These are phyloP conservation scores for Huntiella bhutanensis DNA, from an alignment of 2,329 filamentous ascomycete species.

Conservation along the genomic window DNA sequence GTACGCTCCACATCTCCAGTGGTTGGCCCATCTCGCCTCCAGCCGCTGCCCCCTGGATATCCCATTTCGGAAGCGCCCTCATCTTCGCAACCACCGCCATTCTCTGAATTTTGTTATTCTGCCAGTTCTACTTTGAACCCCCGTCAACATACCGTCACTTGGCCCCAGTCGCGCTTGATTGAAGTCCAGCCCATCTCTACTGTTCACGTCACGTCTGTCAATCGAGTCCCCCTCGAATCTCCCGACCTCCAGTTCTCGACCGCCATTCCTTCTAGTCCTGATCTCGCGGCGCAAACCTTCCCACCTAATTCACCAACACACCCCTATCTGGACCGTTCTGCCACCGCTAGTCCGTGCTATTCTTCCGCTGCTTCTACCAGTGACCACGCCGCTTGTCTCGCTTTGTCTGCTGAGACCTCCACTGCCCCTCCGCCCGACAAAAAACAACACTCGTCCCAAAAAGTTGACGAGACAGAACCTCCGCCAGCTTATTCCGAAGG, in stretches of 20 bases:
- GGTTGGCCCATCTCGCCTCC: constrained; percentile 2
- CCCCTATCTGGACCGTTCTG: neutral
- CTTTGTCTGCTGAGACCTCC: neutral
- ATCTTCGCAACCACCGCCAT: constrained; percentile 39
- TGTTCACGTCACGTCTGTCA: constrained; percentile 12
- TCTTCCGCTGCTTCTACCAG: neutral
- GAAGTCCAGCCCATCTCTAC: constrained; percentile 15
- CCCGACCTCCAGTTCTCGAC: neutral
- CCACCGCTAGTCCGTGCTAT: neutral
- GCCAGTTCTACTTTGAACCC: constrained; percentile 21
- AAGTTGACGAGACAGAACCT: constrained; percentile 71
- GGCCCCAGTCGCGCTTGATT: constrained; percentile 17
- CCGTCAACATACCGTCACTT: constrained; percentile 14
- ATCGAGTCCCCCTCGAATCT: neutral
- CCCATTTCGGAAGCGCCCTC: constrained; percentile 35
- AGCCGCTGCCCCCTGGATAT: constrained; percentile 38
- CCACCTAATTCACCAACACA: neutral
- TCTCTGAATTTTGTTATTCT: constrained; percentile 30
- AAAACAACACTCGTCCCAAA: constrained; percentile 56
- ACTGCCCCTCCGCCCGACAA: constrained; percentile 31
- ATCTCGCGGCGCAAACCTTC: neutral
- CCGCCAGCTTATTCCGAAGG: constrained; percentile 94
- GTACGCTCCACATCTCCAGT: constrained; percentile 3
- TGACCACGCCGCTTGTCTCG: neutral
- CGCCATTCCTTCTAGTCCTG: neutral